Evolutionary conservation across 192 early-diverging fungal species (phyloP).

Genomic region (Tieghemiomyces parasiticus): DNA sequence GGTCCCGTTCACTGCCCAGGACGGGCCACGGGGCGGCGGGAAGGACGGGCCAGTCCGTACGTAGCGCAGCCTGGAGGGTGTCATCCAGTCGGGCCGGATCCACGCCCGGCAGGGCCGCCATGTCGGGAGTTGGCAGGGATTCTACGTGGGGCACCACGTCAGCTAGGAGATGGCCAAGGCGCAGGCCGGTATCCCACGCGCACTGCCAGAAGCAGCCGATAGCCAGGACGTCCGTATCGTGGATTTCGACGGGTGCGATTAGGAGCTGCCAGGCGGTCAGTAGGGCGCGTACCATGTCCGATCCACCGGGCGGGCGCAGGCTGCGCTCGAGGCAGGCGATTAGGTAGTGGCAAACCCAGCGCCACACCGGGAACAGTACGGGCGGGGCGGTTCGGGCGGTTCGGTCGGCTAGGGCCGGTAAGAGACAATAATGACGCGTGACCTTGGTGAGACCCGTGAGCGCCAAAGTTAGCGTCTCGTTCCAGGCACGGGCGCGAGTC

Average conservation of each 20-base stretch:
- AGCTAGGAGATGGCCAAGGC: constrained; percentile 38
- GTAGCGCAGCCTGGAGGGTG: constrained; percentile 39
- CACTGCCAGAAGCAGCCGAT: constrained; percentile 11
- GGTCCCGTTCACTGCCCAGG: too few relatives aligned
- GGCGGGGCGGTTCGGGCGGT: neutral
- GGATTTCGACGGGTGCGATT: too few relatives aligned
- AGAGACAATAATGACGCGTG: neutral
- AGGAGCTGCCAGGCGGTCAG: too few relatives aligned
- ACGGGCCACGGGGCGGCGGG: too few relatives aligned
- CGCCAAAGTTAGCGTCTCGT: constrained; percentile 2
- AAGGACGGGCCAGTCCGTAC: too few relatives aligned
- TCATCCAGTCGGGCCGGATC: constrained; percentile 58
- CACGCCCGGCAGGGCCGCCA: constrained; percentile 31
- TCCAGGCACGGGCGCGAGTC: constrained; percentile 3
- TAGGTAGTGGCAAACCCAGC: neutral
- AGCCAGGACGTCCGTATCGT: too few relatives aligned
- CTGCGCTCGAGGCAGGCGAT: too few relatives aligned
- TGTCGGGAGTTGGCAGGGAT: too few relatives aligned
- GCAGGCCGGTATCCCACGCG: constrained; percentile 17
- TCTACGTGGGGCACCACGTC: too few relatives aligned
- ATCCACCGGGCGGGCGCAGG: too few relatives aligned
- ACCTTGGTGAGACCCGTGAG: constrained; percentile 8
- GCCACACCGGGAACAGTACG: neutral
- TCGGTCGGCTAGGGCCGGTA: neutral
- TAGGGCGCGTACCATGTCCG: too few relatives aligned